Evolutionary conservation across 202 grass and related monocot species (phyloP).

Genomic region (Zoysia matrella): DNA sequence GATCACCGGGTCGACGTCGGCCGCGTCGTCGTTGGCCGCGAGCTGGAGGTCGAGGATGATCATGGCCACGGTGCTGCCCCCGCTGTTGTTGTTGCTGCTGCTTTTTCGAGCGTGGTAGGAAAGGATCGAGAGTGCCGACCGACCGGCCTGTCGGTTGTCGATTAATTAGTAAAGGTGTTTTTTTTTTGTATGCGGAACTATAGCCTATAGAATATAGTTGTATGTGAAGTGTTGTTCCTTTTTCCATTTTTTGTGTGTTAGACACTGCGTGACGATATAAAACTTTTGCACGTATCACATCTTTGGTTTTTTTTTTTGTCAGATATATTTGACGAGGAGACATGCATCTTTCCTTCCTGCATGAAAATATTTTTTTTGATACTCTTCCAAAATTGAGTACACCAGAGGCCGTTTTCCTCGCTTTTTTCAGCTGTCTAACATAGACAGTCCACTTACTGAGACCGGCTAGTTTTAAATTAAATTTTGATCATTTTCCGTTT

Average conservation of each 20-base stretch:
- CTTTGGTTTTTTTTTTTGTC: too few relatives aligned
- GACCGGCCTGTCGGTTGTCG: background rate
- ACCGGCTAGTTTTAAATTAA: background rate
- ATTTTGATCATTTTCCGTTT: conserved; percentile 27
- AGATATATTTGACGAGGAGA: too few relatives aligned
- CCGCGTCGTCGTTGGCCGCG: conserved; percentile 7
- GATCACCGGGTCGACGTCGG: conserved; percentile 37
- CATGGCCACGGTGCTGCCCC: conserved; percentile 31
- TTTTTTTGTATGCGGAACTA: too few relatives aligned
- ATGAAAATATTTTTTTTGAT: background rate
- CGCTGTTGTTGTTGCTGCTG: background rate
- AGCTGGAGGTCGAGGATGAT: background rate
- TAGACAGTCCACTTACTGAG: background rate
- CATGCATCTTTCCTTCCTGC: background rate
- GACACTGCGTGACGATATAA: too few relatives aligned
- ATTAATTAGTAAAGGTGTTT: background rate
- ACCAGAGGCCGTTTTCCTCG: background rate
- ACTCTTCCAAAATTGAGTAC: background rate
- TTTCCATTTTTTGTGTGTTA: too few relatives aligned
- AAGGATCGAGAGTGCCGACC: background rate
- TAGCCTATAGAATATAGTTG: too few relatives aligned
- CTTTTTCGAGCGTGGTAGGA: conserved; percentile 25
- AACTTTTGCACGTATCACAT: too few relatives aligned
- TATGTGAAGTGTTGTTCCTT: too few relatives aligned
- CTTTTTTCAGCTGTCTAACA: conserved; percentile 14